Evolutionary conservation across 768 basidiomycete species (phyloP).

Genomic region (Mrakia frigida): DNA sequence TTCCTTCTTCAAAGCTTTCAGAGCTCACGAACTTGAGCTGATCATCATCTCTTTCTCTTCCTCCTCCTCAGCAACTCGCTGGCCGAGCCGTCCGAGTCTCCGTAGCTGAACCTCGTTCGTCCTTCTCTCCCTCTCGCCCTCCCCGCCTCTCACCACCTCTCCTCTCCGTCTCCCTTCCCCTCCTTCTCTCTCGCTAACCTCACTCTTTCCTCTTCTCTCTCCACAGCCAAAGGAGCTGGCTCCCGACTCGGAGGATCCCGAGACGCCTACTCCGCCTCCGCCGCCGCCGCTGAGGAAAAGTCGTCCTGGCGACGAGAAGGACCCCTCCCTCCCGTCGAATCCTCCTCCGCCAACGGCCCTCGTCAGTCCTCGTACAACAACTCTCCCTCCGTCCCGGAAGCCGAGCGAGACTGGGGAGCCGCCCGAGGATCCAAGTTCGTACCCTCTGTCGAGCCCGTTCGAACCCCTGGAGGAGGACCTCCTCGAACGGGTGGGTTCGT

Average conservation of each 20-base stretch:
- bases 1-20: too few relatives aligned
- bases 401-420: constrained; percentile 44
- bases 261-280: constrained; percentile 39
- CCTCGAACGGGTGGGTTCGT: constrained; percentile 34
- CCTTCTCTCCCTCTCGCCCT: too few relatives aligned
- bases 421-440: constrained; percentile 46
- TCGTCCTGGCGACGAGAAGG: constrained; percentile 81
- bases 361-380: constrained; percentile 35
- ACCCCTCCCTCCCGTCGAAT: constrained; percentile 56
- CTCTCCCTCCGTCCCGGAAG: constrained; percentile 34
- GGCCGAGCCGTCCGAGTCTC: constrained; percentile 80
- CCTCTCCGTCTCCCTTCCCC: neutral
- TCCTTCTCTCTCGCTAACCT: neutral
- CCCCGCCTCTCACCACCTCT: neutral
- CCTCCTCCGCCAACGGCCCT: constrained; percentile 47
- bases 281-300: constrained; percentile 66
- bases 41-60: neutral
- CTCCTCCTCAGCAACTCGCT: constrained; percentile 54
- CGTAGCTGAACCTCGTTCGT: constrained; percentile 93
- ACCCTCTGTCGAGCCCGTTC: constrained; percentile 36
- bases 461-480: constrained; percentile 33
- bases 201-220: constrained; percentile 14
- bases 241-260: constrained; percentile 45
- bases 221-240: constrained; percentile 64
- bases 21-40: neutral